A percentile compares a stretch with the other conserved stretches of the same genome.
Conservation (phyloP, 257 asterid genomes). For the Gentiana straminea region DNA sequence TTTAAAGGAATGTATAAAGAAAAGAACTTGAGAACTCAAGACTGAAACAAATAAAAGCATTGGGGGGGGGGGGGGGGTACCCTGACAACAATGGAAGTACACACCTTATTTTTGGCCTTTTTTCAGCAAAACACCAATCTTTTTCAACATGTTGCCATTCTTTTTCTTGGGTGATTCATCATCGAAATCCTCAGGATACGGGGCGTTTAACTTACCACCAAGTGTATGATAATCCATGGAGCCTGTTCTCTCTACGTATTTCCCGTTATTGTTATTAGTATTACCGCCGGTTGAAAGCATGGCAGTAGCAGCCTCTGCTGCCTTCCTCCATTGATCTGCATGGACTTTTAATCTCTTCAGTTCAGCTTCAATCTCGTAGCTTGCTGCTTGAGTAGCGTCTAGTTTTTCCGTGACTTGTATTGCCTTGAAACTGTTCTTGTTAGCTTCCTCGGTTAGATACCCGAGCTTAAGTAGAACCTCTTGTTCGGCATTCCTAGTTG, state of each 20-base stretch:
- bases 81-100: slow-evolving; percentile 3
- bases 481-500: slow-evolving; percentile 45
- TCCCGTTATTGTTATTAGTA: slow-evolving; percentile 26
- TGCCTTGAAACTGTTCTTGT: slow-evolving; percentile 44
- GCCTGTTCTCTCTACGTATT: slow-evolving; percentile 45
- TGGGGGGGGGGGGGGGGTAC: slow-evolving; percentile 6
- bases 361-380: slow-evolving; percentile 65
- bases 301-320: slow-evolving; percentile 87
- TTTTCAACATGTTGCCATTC: slow-evolving; percentile 73
- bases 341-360: slow-evolving; percentile 74
- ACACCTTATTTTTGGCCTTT: slow-evolving; percentile 57
- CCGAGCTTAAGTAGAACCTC: slow-evolving; percentile 63
- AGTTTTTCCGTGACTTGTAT: slow-evolving; percentile 49
- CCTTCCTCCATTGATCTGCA: slow-evolving; percentile 95
- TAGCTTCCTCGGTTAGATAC: slow-evolving; percentile 57
- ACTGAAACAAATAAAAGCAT: not conserved
- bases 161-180: slow-evolving; percentile 77
- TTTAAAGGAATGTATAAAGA: not conserved
- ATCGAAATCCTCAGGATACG: slow-evolving; percentile 49
- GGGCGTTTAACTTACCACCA: slow-evolving; percentile 54
- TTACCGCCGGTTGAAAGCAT: slow-evolving; percentile 47
- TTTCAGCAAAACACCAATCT: slow-evolving; percentile 69
- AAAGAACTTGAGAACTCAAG: slow-evolving; percentile 6
- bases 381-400: slow-evolving; percentile 65
- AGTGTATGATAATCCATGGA: slow-evolving; percentile 48